Conservation (phyloP, 305 asterid genomes). For the Solanum aculeatissimum region DNA sequence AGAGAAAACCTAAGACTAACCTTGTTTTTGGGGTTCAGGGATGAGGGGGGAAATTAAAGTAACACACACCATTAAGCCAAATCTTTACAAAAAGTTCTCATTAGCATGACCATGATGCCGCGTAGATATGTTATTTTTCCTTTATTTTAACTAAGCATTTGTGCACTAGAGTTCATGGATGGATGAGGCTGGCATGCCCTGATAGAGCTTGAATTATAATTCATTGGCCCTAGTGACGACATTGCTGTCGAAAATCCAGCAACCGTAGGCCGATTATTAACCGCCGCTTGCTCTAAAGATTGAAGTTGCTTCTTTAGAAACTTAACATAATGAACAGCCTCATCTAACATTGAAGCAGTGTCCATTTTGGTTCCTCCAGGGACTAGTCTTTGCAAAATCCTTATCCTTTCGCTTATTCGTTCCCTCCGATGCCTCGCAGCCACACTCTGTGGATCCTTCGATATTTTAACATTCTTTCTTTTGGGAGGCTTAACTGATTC, state of each 20-base stretch:
- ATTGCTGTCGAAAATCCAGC: conserved; percentile 2
- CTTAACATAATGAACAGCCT: conserved; percentile 57
- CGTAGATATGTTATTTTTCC: not conserved
- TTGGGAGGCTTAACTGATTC: conserved; percentile 36
- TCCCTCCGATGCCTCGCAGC: conserved; percentile 59
- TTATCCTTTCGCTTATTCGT: conserved; percentile 48
- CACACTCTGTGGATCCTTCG: conserved; percentile 59
- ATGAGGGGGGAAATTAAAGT: not conserved
- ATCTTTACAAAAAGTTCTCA: not conserved
- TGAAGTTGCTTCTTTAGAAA: conserved; percentile 47
- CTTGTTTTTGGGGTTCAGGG: not conserved
- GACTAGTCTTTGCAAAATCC: conserved; percentile 48
- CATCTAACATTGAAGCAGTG: conserved; percentile 66
- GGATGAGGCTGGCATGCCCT: conserved; percentile 11
- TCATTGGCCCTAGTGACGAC: not conserved
- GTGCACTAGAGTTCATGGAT: conserved; percentile 20
- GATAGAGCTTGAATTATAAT: not conserved
- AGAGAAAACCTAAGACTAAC: not conserved
- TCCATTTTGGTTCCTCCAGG: conserved; percentile 65
- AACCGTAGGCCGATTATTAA: conserved; percentile 7
- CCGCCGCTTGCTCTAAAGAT: conserved; percentile 22
- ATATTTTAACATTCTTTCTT: conserved; percentile 47
- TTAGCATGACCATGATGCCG: not conserved
- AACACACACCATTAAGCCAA: not conserved
- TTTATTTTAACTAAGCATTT: conserved; percentile 19